These are phyloP conservation scores for Gossypium gossypioides DNA, from an alignment of 441 rosid genomes.

Conservation along the genomic window DNA sequence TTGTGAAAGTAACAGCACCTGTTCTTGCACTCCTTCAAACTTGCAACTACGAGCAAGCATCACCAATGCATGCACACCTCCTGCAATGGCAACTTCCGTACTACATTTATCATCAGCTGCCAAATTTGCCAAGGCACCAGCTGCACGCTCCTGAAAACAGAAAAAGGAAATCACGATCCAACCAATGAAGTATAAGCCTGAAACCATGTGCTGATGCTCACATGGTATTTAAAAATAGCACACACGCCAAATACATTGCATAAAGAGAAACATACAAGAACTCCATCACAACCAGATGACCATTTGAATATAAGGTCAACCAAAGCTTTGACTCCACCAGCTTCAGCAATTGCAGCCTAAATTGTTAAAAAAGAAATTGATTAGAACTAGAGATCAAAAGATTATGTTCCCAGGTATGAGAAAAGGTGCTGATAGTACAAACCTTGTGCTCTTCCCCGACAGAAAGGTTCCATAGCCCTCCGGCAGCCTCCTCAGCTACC, in stretches of 20 bases:
- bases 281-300: constrained; percentile 82
- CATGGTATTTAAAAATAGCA: not conserved
- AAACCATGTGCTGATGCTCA: constrained; percentile 1
- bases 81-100: constrained; percentile 79
- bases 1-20: constrained; percentile 32
- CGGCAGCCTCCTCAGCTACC: constrained; percentile 99
- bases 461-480: constrained; percentile 98
- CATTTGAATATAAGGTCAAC: constrained; percentile 94
- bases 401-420: not conserved
- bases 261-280: constrained; percentile 49
- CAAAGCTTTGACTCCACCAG: constrained; percentile 89
- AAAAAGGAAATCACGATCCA: constrained; percentile 12
- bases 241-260: not conserved
- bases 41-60: constrained; percentile 91
- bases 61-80: constrained; percentile 92
- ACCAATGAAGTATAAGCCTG: constrained; percentile 1
- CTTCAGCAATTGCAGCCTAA: constrained; percentile 86
- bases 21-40: constrained; percentile 95
- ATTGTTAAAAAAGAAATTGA: constrained; percentile 1
- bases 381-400: constrained; percentile 12
- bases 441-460: constrained; percentile 99
- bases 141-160: constrained; percentile 82
- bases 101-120: constrained; percentile 99
- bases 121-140: constrained; percentile 95
- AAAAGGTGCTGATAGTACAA: constrained; percentile 7